Conservation (phyloP, 441 rosid genomes). For the Populus hybrid region DNA sequence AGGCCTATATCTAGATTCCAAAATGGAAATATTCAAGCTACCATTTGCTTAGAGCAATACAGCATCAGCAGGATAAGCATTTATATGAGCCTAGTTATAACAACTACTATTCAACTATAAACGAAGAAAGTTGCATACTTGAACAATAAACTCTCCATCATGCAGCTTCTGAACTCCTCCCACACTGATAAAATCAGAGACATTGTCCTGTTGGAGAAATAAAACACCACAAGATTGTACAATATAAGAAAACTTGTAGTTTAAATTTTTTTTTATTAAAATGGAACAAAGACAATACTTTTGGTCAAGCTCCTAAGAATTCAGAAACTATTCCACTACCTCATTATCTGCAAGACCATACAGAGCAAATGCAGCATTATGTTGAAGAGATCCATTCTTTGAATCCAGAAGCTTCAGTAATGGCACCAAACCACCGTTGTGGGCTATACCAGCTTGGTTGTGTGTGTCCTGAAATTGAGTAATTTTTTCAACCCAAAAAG, state of each 20-base stretch:
- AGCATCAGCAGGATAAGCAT: neutral
- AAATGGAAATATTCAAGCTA: constrained; percentile 9
- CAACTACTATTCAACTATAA: neutral
- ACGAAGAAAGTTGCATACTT: constrained; percentile 46
- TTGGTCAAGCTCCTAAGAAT: constrained; percentile 10
- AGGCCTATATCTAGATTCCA: constrained; percentile 9
- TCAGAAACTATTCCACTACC: constrained; percentile 39
- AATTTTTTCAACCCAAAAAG: neutral
- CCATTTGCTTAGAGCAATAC: constrained; percentile 1
- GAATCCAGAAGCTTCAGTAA: constrained; percentile 91
- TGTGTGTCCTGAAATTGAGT: constrained; percentile 64
- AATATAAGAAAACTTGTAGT: constrained; percentile 3
- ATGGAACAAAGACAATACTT: constrained; percentile 3
- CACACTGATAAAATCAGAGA: constrained; percentile 89
- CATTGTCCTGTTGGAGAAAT: constrained; percentile 69
- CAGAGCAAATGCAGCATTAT: constrained; percentile 97
- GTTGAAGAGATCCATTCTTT: constrained; percentile 95
- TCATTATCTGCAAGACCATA: constrained; percentile 98
- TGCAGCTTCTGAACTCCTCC: constrained; percentile 96
- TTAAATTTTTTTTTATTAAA: too few species aligned
- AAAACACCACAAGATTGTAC: constrained; percentile 16
- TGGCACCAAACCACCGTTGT: constrained; percentile 87
- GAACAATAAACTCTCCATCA: constrained; percentile 98
- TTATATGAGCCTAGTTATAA: neutral
- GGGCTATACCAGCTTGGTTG: constrained; percentile 96